Percentiles rank a stretch among this genome's conserved stretches.
Evolutionary conservation across 768 basidiomycete species (phyloP).

Genomic region (Tricholoma hemisulphureum): DNA sequence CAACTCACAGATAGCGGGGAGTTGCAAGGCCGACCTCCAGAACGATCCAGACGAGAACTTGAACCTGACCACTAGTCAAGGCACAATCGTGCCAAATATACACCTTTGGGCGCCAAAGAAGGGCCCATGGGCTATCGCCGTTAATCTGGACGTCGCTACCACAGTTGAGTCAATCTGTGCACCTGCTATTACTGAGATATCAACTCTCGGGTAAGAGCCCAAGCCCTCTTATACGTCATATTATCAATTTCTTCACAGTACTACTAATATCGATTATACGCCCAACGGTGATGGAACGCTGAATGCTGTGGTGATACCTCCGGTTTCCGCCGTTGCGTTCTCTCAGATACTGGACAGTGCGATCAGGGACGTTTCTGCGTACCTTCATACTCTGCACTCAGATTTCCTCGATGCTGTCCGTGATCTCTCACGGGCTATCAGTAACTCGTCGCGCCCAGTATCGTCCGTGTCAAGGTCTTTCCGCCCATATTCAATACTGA

Average conservation of each 20-base stretch:
- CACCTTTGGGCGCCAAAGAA: slow-evolving; percentile 24
- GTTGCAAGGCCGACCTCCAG: not conserved
- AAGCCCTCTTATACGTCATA: too few relatives aligned
- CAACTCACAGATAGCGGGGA: slow-evolving; percentile 20
- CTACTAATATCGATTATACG: too few relatives aligned
- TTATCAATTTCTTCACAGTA: not conserved
- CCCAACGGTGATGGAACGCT: not conserved
- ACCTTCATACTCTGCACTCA: slow-evolving; percentile 50
- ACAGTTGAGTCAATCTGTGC: not conserved
- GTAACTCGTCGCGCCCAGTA: slow-evolving; percentile 41
- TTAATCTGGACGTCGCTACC: not conserved
- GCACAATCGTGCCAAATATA: slow-evolving; percentile 3
- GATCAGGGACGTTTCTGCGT: slow-evolving; percentile 48
- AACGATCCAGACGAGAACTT: slow-evolving; percentile 8
- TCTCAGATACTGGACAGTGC: slow-evolving; percentile 68
- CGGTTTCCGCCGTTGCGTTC: slow-evolving; percentile 77
- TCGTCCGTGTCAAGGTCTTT: slow-evolving; percentile 40
- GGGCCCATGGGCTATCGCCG: slow-evolving; percentile 1
- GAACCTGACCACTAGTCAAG: slow-evolving; percentile 13
- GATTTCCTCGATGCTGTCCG: slow-evolving; percentile 47
- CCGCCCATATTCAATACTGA: slow-evolving; percentile 43
- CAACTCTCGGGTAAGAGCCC: too few relatives aligned
- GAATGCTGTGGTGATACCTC: slow-evolving; percentile 68
- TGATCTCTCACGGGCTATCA: slow-evolving; percentile 38
- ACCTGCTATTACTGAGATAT: too few relatives aligned